Base-by-base conservation (phyloP, 129 eudicot genomes). In the Apium graveolens region DNA sequence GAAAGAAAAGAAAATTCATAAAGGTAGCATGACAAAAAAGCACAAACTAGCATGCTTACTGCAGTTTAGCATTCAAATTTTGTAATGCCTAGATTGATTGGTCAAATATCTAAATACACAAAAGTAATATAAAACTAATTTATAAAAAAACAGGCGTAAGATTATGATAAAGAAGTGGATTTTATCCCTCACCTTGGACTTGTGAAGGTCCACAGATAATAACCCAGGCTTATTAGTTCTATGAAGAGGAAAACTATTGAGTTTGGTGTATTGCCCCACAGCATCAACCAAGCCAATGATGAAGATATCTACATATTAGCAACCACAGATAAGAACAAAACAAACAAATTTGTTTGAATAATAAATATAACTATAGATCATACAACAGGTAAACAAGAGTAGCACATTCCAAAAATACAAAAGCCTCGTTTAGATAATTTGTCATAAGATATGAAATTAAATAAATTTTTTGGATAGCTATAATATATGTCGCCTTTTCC, bases 181-280 rank as follows among this genome's bases (percentile, higher is more conserved):
- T 16, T 43, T 53, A 46, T 18, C 20, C 41, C 74, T 32, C 87
- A 95, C 99, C 96, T 89, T 95, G 17, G 99, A 84, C 70, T 87
- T 84, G 75, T 86, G 93, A 43, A 95, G 84, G 78, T 95, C 99
- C 78, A 95, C 79, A 35, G 92, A 90, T 24, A 95, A 81, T 76
- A 95, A 88, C 80, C 99, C 99, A 43, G 99, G 91, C 80, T 92
- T 95, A 85, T 85, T 91, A 53, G 99, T 91, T 83, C 85, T 89
- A 83, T 91, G 97, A 68, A 95, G 99, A 46, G 99, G 99, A 77
- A 85, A 87, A 57, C 97, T 89, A 43, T 84, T 82, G 21, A 95
- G 93, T 71, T 95, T 97, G 55, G 96, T 91, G 83, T 92, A 95
- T 77, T 90, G 84, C 86, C 88, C 97, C 71, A 95, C 72, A 78